Evolutionary conservation across 2,329 filamentous ascomycete species (phyloP).

Genomic region (Metarhizium brunneum): DNA sequence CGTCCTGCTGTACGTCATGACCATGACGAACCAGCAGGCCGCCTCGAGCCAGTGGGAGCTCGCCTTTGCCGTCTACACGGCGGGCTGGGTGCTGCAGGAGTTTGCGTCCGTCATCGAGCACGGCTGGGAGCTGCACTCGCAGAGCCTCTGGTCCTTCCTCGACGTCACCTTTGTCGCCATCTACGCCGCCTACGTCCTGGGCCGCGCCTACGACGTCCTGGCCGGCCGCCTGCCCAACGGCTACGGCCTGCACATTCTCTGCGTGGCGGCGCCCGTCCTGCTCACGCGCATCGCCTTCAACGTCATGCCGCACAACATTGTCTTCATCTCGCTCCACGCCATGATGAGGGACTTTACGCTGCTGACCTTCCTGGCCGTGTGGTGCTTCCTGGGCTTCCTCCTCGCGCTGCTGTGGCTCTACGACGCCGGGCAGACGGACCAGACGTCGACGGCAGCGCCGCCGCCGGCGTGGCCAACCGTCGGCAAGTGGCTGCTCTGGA

Average conservation of each 20-base stretch:
- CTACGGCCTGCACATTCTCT: constrained; percentile 55
- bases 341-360: constrained; percentile 68
- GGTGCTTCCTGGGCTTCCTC: constrained; percentile 63
- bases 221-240: constrained; percentile 36
- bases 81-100: constrained; percentile 60
- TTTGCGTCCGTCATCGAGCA: constrained; percentile 58
- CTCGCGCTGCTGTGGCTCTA: constrained; percentile 59
- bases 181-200: constrained; percentile 50
- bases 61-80: constrained; percentile 53
- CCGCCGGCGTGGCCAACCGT: constrained; percentile 40
- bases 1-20: constrained; percentile 50
- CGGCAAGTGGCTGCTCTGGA: constrained; percentile 70
- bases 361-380: constrained; percentile 56
- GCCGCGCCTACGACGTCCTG: constrained; percentile 48
- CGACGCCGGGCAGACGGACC: constrained; percentile 12
- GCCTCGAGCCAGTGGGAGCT: constrained; percentile 44
- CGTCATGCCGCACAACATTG: constrained; percentile 64
- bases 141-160: constrained; percentile 67
- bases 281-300: constrained; percentile 64
- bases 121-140: constrained; percentile 57
- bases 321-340: constrained; percentile 63
- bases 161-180: constrained; percentile 60
- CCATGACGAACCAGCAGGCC: constrained; percentile 49
- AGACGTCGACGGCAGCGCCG: constrained; percentile 19
- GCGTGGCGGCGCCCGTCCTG: constrained; percentile 58